A percentile compares a stretch with the other conserved stretches of the same genome.
Conservation (phyloP, 225 moss, liverwort and hornwort species). For the Bryum argenteum region DNA sequence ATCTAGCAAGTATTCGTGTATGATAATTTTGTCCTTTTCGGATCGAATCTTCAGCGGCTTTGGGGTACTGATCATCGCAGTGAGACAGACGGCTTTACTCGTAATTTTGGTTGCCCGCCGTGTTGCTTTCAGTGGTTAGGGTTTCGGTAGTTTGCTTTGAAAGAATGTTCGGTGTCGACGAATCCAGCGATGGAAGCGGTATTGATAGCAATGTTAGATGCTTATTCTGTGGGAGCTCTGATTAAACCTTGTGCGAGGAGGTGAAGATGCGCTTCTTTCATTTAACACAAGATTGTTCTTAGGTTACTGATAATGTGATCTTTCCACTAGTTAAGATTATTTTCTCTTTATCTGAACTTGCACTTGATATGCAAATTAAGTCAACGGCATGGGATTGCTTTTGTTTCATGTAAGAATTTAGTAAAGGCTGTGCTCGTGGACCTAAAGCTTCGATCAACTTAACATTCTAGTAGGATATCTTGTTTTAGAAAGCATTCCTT, state of each 20-base stretch:
- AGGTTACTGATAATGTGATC: neutral
- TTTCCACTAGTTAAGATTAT: neutral
- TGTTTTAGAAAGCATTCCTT: too few relatives aligned
- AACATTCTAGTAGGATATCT: too few relatives aligned
- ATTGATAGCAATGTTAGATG: neutral
- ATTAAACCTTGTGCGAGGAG: constrained; percentile 1
- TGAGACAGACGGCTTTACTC: neutral
- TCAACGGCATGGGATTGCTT: neutral
- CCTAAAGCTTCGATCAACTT: too few relatives aligned
- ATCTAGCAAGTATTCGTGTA: neutral
- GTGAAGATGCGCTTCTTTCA: neutral
- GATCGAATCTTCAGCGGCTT: neutral
- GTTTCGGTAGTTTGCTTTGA: constrained; percentile 10
- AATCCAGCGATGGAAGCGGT: neutral
- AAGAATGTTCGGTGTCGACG: neutral
- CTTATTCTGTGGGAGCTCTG: neutral
- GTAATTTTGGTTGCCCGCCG: neutral
- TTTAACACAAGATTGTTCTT: neutral
- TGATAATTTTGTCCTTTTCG: neutral
- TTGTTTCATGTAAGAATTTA: neutral
- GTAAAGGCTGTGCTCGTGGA: neutral
- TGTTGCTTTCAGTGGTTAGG: neutral
- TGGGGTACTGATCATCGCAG: neutral
- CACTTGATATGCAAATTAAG: neutral
- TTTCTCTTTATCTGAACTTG: neutral